Percentiles rank a stretch among this genome's conserved stretches.
Conservation (phyloP, 495 filamentous ascomycete genomes). For the Hypoxylon lienhwacheense region DNA sequence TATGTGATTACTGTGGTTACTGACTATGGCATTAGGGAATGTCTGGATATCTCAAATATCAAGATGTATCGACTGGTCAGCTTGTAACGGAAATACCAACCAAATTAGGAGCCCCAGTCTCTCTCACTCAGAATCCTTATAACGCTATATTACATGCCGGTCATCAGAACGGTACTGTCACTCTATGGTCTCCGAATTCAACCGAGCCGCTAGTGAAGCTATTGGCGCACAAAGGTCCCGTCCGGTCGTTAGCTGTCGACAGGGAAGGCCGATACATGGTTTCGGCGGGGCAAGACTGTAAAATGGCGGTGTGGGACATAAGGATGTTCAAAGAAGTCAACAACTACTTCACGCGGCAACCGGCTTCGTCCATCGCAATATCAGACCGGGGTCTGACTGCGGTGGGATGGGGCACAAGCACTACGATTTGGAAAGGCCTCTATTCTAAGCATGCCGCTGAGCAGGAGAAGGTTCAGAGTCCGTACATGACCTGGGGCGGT, state of each 20-base stretch:
- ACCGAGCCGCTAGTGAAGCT: conserved; percentile 86
- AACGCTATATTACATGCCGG: conserved; percentile 91
- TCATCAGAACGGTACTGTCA: conserved; percentile 92
- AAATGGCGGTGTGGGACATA: conserved; percentile 96
- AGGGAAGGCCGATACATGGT: conserved; percentile 95
- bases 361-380: conserved; percentile 82
- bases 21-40: conserved; percentile 60
- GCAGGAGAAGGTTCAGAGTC: conserved; percentile 78
- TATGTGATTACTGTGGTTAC: conserved; percentile 11
- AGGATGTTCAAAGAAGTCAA: conserved; percentile 91
- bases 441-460: conserved; percentile 68
- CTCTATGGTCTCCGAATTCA: conserved; percentile 93
- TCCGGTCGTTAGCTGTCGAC: conserved; percentile 82
- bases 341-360: conserved; percentile 82
- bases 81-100: conserved; percentile 82
- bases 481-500: conserved; percentile 92
- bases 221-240: conserved; percentile 92
- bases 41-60: conserved; percentile 86
- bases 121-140: conserved; percentile 81
- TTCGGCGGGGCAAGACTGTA: conserved; percentile 83
- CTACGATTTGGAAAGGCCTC: conserved; percentile 85
- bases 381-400: conserved; percentile 85
- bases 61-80: conserved; percentile 90
- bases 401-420: conserved; percentile 88
- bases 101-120: conserved; percentile 77